phyloP scores from a whole-genome alignment of 176 grass and related monocot genomes.

The Lolium rigidum region DNA sequence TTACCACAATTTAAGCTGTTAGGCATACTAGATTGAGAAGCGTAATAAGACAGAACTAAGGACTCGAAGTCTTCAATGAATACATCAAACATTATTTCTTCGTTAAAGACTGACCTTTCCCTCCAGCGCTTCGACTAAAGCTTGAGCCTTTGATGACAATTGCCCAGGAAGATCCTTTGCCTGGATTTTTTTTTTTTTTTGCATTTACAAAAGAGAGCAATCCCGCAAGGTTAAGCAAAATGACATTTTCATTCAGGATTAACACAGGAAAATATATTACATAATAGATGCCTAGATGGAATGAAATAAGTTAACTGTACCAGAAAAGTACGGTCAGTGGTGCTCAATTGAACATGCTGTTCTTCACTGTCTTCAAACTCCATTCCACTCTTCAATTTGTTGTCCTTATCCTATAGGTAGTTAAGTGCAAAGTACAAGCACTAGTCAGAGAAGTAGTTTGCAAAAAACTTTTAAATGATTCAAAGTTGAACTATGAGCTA shows the following conservation, averaged over 20 bases:
- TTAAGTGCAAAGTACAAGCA: conserved; percentile 36
- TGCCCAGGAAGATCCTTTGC: conserved; percentile 74
- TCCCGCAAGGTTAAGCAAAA: conserved; percentile 36
- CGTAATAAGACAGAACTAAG: conserved; percentile 9
- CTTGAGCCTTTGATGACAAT: conserved; percentile 72
- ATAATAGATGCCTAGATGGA: conserved; percentile 27
- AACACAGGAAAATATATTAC: neutral
- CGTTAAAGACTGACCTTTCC: conserved; percentile 74
- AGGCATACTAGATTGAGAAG: neutral
- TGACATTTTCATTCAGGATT: conserved; percentile 32
- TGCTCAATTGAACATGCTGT: conserved; percentile 52
- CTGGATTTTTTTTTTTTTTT: conserved; percentile 54
- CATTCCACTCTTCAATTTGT: conserved; percentile 90
- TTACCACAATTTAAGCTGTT: conserved; percentile 20
- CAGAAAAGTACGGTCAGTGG: conserved; percentile 77
- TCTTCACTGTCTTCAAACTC: conserved; percentile 67
- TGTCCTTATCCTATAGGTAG: conserved; percentile 71
- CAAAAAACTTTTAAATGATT: conserved; percentile 31
- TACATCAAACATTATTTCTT: conserved; percentile 42
- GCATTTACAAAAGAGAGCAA: conserved; percentile 3
- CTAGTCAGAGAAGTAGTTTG: conserved; percentile 26
- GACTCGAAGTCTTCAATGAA: conserved; percentile 15
- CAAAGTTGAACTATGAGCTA: conserved; percentile 11
- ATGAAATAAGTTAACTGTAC: conserved; percentile 45
- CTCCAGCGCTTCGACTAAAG: conserved; percentile 77